phyloP scores from a whole-genome alignment of 306 rosid species.

The Fragaria nilgerrensis region DNA sequence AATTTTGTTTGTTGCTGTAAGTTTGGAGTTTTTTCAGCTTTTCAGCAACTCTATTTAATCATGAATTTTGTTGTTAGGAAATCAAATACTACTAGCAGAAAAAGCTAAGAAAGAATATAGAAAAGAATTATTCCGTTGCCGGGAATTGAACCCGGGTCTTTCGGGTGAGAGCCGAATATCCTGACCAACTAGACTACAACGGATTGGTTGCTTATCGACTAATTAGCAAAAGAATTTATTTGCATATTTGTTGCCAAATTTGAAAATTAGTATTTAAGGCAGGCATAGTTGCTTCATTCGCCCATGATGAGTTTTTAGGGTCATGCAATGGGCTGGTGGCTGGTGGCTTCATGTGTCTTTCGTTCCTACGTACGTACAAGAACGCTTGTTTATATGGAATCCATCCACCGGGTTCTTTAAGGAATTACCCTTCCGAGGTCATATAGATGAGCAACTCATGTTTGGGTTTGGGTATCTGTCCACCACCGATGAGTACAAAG shows the following conservation, averaged over 20 bases:
- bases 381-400: background rate
- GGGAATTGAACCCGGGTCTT: conserved; percentile 41
- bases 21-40: background rate
- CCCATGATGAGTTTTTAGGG: background rate
- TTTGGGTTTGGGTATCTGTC: too few species aligned
- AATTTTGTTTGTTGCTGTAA: background rate
- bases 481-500: too few species aligned
- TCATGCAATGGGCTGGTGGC: background rate
- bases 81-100: too few species aligned
- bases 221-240: too few species aligned
- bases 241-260: too few species aligned
- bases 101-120: too few species aligned
- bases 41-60: background rate
- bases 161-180: conserved; percentile 41
- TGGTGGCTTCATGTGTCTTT: too few species aligned
- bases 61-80: background rate
- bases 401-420: background rate
- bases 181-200: conserved; percentile 39
- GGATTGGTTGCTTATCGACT: background rate
- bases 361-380: background rate
- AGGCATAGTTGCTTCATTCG: too few species aligned
- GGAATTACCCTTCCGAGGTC: too few species aligned
- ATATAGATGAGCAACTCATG: background rate
- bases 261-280: too few species aligned
- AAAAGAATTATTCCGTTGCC: conserved; percentile 5